Conservation (phyloP, 805 yeast genomes). For the Yarrowia keelungensis region DNA sequence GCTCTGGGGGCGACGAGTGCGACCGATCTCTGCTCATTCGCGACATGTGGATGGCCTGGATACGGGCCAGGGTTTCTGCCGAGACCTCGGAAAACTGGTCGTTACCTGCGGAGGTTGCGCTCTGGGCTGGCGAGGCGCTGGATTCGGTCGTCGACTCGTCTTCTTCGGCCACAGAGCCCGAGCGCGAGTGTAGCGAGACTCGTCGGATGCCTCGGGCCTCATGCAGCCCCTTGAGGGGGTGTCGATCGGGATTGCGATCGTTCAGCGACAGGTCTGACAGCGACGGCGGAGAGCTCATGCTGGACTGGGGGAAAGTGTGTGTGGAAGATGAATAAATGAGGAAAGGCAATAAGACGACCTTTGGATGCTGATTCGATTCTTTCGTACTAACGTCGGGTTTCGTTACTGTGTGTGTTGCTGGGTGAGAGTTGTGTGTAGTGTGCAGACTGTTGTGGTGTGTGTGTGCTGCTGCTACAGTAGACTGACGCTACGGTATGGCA, state of each 20-base stretch:
- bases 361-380: too few relatives aligned
- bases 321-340: not conserved
- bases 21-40: slow-evolving; percentile 58
- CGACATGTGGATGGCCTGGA: slow-evolving; percentile 85
- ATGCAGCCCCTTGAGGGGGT: slow-evolving; percentile 26
- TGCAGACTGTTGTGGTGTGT: slow-evolving; percentile 22
- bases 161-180: slow-evolving; percentile 18
- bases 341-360: too few relatives aligned
- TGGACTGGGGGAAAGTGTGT: slow-evolving; percentile 7
- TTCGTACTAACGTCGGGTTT: too few relatives aligned
- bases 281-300: slow-evolving; percentile 35
- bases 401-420: too few relatives aligned
- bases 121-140: too few relatives aligned
- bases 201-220: slow-evolving; percentile 25
- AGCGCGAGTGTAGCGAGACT: slow-evolving; percentile 17
- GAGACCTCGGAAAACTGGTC: slow-evolving; percentile 41
- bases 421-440: not conserved
- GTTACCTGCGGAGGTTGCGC: not conserved
- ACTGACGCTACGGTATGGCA: slow-evolving; percentile 26
- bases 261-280: slow-evolving; percentile 32
- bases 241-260: slow-evolving; percentile 31
- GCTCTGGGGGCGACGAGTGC: slow-evolving; percentile 43
- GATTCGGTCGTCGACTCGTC: not conserved
- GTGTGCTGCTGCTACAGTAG: slow-evolving; percentile 17
- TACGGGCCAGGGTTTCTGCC: slow-evolving; percentile 84